A percentile compares a stretch with the other conserved stretches of the same genome.
phyloP scores from a whole-genome alignment of 192 early-diverging fungal genomes.

The Entomortierella chlamydospora region DNA sequence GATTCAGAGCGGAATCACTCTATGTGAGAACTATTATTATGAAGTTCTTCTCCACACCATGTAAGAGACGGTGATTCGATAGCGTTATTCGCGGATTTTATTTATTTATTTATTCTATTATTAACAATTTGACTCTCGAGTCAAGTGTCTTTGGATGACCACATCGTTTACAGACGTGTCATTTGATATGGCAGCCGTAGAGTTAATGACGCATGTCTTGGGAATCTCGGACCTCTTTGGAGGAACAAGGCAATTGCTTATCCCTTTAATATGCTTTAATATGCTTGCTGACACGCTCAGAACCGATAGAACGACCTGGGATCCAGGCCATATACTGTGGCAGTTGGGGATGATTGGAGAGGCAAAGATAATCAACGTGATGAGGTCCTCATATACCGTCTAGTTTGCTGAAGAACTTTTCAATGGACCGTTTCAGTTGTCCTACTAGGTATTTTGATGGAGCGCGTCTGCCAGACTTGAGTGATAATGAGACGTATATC shows the following conservation, averaged over 20 bases:
- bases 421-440: slow-evolving; percentile 24
- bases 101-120: too few species aligned
- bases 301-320: slow-evolving; percentile 8
- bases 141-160: too few species aligned
- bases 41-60: not conserved
- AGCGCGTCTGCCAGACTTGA: slow-evolving; percentile 48
- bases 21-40: not conserved
- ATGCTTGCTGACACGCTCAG: too few species aligned
- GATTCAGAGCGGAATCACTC: slow-evolving; percentile 13
- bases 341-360: slow-evolving; percentile 17
- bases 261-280: slow-evolving; percentile 9
- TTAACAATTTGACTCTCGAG: too few species aligned
- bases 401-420: slow-evolving; percentile 7
- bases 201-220: too few species aligned
- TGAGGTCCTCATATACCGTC: slow-evolving; percentile 32
- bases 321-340: slow-evolving; percentile 23
- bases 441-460: slow-evolving; percentile 16
- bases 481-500: slow-evolving; percentile 23
- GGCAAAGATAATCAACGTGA: slow-evolving; percentile 29
- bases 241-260: slow-evolving; percentile 1
- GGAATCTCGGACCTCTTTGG: too few species aligned
- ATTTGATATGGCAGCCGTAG: too few species aligned
- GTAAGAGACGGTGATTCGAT: too few species aligned
- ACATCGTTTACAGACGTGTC: too few species aligned
- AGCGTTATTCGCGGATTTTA: too few species aligned